Conservation (phyloP, 805 yeast genomes). For the Yarrowia divulgata region DNA sequence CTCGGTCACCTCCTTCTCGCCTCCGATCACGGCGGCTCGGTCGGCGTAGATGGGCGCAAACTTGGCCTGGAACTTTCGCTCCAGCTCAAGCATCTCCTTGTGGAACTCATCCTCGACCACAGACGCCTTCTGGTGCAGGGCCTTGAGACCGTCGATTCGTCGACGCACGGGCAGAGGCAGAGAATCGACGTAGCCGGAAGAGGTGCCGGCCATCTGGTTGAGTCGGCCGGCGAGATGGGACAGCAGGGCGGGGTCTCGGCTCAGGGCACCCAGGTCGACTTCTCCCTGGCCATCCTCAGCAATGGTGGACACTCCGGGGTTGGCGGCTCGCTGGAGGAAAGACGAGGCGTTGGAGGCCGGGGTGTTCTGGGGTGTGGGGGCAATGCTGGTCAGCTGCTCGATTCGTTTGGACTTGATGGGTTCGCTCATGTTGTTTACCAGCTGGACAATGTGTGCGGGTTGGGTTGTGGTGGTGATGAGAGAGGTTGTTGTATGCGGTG, state of each 20-base stretch:
- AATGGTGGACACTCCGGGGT: slow-evolving; percentile 68
- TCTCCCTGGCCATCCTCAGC: slow-evolving; percentile 62
- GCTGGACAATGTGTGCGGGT: neutral
- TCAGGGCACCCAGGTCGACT: slow-evolving; percentile 56
- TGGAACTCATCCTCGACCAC: slow-evolving; percentile 90
- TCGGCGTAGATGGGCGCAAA: slow-evolving; percentile 78
- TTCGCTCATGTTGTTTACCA: slow-evolving; percentile 67
- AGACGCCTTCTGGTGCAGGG: slow-evolving; percentile 79
- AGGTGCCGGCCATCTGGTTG: slow-evolving; percentile 81
- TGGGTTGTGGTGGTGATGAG: neutral
- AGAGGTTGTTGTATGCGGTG: neutral
- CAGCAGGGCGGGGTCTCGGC: slow-evolving; percentile 80
- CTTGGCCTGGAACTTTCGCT: slow-evolving; percentile 73
- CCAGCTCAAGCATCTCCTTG: slow-evolving; percentile 83
- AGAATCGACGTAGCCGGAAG: slow-evolving; percentile 82
- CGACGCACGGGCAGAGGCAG: slow-evolving; percentile 76
- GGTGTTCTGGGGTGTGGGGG: slow-evolving; percentile 99
- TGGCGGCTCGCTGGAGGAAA: slow-evolving; percentile 61
- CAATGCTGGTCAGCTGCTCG: slow-evolving; percentile 76
- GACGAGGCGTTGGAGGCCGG: slow-evolving; percentile 87
- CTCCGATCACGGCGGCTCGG: slow-evolving; percentile 75
- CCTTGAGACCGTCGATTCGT: slow-evolving; percentile 81
- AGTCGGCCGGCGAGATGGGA: slow-evolving; percentile 90
- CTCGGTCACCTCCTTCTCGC: slow-evolving; percentile 75
- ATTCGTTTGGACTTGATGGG: slow-evolving; percentile 77